These are phyloP conservation scores for Rosa lucieae DNA, from an alignment of 306 rosid genomes.

Conservation along the genomic window DNA sequence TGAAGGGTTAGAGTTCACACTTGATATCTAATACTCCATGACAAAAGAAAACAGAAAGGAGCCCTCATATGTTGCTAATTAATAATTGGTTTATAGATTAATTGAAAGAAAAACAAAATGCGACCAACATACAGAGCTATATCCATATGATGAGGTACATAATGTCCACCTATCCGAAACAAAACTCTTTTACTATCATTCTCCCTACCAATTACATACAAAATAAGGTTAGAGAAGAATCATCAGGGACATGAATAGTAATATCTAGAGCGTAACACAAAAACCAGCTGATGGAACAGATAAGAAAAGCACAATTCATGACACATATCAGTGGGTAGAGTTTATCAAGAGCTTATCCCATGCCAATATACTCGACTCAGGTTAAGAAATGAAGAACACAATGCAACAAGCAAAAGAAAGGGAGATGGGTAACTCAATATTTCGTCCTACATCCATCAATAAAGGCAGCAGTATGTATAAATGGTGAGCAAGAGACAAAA, in stretches of 20 bases:
- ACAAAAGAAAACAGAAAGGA: background rate
- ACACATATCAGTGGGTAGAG: background rate
- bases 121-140: conserved; percentile 56
- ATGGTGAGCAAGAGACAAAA: background rate
- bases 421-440: background rate
- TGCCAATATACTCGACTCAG: background rate
- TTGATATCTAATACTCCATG: background rate
- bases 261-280: background rate
- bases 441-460: background rate
- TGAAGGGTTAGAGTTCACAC: conserved; percentile 6
- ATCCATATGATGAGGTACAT: conserved; percentile 92
- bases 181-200: conserved; percentile 68
- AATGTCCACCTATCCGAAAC: conserved; percentile 93
- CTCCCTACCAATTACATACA: conserved; percentile 51
- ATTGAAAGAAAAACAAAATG: background rate
- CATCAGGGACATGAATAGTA: conserved; percentile 9
- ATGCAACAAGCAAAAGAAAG: background rate
- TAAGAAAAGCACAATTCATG: background rate
- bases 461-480: background rate
- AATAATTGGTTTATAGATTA: background rate
- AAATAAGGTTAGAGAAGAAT: conserved; percentile 15
- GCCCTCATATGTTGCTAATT: background rate
- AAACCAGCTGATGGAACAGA: background rate
- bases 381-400: background rate
- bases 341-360: background rate